These are phyloP conservation scores for Elsinoe perseae DNA, from an alignment of 2,329 filamentous ascomycete genomes.

Conservation along the genomic window DNA sequence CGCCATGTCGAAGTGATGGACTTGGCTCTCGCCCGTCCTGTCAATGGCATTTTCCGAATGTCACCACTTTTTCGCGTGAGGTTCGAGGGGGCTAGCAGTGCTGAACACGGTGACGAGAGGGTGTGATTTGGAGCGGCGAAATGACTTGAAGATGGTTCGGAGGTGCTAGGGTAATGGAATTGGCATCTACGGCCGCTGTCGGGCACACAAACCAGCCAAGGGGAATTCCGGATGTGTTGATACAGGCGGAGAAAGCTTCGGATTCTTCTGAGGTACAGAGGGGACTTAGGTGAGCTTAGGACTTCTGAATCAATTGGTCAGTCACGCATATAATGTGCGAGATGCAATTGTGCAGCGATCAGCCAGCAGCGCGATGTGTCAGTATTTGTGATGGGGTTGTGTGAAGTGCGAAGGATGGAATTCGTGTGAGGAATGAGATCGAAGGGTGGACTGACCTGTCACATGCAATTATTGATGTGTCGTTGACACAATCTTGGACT, in stretches of 20 bases:
- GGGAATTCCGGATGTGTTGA: neutral
- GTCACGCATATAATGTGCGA: neutral
- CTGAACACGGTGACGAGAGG: neutral
- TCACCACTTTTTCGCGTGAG: too few relatives aligned
- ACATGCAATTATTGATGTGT: conserved; percentile 13
- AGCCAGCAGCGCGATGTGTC: neutral
- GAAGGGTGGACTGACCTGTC: neutral
- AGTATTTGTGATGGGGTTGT: neutral
- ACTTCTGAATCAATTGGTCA: neutral
- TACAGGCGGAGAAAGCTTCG: neutral
- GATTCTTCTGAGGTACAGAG: neutral
- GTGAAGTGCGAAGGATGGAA: neutral
- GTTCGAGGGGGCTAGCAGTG: neutral
- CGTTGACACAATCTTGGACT: conserved; percentile 15
- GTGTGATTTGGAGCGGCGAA: neutral
- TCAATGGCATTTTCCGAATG: neutral
- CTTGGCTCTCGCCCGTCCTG: neutral
- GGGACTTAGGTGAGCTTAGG: conserved; percentile 1
- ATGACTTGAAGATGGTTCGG: neutral
- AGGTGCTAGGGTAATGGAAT: neutral
- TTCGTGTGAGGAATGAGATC: neutral
- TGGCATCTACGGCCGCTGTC: neutral
- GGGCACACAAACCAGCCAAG: neutral
- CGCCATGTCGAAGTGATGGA: conserved; percentile 8
- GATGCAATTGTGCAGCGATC: neutral